These are phyloP conservation scores for Udeniomyces megalosporus DNA, from an alignment of 768 basidiomycete genomes.

Conservation along the genomic window DNA sequence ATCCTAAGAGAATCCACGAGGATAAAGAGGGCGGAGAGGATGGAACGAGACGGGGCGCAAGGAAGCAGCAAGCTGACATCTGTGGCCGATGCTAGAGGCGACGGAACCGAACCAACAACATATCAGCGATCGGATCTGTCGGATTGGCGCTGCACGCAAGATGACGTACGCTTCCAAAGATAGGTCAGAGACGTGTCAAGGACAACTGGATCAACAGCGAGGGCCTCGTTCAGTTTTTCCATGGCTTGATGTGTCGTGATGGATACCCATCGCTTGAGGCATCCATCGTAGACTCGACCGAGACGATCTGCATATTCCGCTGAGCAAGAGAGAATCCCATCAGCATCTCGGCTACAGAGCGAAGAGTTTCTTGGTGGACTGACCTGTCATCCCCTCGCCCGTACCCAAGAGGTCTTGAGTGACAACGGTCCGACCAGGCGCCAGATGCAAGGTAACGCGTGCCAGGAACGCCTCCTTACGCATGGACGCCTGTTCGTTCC, in stretches of 20 bases:
- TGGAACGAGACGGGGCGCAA: background rate
- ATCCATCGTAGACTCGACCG: background rate
- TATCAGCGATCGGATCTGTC: no score
- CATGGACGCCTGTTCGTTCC: background rate
- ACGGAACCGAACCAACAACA: no score
- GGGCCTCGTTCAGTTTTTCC: background rate
- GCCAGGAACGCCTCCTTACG: conserved; percentile 7
- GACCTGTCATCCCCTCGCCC: background rate
- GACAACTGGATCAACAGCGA: background rate
- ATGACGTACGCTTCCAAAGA: conserved; percentile 13
- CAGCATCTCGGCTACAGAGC: background rate
- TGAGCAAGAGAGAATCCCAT: background rate
- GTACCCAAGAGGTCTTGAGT: background rate
- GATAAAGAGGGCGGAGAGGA: conserved; percentile 1
- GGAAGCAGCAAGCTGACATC: background rate
- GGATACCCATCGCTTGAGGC: background rate
- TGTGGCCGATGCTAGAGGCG: background rate
- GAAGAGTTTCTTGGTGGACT: background rate
- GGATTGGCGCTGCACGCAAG: no score
- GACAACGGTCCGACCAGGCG: background rate
- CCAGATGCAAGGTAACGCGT: conserved; percentile 4
- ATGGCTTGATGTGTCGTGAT: background rate
- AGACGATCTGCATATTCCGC: background rate
- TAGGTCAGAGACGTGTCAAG: background rate
- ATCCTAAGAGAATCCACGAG: conserved; percentile 3